Evolutionary conservation across 2,329 filamentous ascomycete genomes (phyloP), one percentile per base, ranked within the genome.

Genomic region (Aspergillus vadensis): DNA sequence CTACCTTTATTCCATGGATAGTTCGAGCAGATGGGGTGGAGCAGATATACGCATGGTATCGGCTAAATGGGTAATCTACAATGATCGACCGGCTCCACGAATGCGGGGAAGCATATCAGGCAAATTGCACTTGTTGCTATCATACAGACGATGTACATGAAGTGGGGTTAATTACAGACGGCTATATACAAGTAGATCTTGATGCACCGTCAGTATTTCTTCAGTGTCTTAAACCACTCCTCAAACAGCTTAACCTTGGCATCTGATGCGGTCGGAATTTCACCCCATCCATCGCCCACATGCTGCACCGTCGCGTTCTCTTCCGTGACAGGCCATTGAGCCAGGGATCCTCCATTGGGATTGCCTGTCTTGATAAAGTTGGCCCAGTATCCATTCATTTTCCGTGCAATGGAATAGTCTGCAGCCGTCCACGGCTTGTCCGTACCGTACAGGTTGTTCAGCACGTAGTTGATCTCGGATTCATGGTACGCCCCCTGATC

Each of bases 311-410:
- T 10, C 12, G 23, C 6, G 12, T 30, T 7, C 5, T 48, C 4
- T 3, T 6, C 17, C 10, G 44, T 30, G 7, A 32, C 50, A 4
- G 50, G 25, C 55, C 55, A 61, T n/a, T 41, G 6, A 9, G n/a
- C 21, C 21, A 50, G 44, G 7, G 12, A 17, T 25, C 30, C 12
- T 73, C 47, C 72, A 64, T 58, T 77, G 64, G 74, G 74, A 27
- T 68, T 62, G 2, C 72, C 72, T 8, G 60, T 72, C 58, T 63
- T 65, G 36, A 67, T 71, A 54, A 74, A 77, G 55, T 70, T 72
- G 12, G 65, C 68, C 58, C 75, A 70, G 60, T 75, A 75, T 4
- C 60, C 61, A 52, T 74, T 71, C 48, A 76, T 62, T 47, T 58
- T 63, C 1, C 49, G 38, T 2, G 57, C 63, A 43, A 74, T 64